Conservation (phyloP, 306 rosid species). For the Vigna mungo region DNA sequence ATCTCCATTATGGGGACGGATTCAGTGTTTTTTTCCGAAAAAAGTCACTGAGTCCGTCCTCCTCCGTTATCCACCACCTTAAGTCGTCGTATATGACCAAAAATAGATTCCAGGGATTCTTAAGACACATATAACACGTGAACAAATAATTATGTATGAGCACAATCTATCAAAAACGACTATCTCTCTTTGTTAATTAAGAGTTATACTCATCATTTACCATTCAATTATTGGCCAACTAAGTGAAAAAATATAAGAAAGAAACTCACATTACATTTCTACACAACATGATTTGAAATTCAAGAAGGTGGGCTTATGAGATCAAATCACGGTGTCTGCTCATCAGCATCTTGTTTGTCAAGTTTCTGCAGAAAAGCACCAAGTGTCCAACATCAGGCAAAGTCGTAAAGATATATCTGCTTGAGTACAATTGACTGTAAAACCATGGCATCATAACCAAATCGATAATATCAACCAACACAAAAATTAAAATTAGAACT, state of each 20-base stretch:
- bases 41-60: no score
- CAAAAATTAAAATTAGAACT: not conserved
- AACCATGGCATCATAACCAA: not conserved
- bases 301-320: not conserved
- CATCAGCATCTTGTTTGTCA: constrained; percentile 48
- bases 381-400: constrained; percentile 10
- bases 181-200: constrained; percentile 30
- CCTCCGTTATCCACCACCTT: constrained; percentile 27
- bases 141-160: constrained; percentile 12
- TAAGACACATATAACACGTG: constrained; percentile 12
- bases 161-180: constrained; percentile 20
- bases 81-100: constrained; percentile 13
- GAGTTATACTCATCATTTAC: constrained; percentile 30
- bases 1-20: constrained; percentile 19
- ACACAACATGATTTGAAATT: constrained; percentile 36
- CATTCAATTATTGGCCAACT: constrained; percentile 38
- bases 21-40: no score
- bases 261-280: constrained; percentile 43
- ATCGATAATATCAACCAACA: not conserved
- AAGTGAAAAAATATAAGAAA: constrained; percentile 15
- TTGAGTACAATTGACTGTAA: constrained; percentile 8
- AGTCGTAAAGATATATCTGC: constrained; percentile 1
- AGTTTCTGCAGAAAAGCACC: constrained; percentile 57
- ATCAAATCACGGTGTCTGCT: constrained; percentile 54
- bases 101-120: constrained; percentile 17